These are phyloP conservation scores for Mycosphaerelloides madeirae DNA, from an alignment of 2,329 filamentous ascomycete species.

Conservation along the genomic window DNA sequence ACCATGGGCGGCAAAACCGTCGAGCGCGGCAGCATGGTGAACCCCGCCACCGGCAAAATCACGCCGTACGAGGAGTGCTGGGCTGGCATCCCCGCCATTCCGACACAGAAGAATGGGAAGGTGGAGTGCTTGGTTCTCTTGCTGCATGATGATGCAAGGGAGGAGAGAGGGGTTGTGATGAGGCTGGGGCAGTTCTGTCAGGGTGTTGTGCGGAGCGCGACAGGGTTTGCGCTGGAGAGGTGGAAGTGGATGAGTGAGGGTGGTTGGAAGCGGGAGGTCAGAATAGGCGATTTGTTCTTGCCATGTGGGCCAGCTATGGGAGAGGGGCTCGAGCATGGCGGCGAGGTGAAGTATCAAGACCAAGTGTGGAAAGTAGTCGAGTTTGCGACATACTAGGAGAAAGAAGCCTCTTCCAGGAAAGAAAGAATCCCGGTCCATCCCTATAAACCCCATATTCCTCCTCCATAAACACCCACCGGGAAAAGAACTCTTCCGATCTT, in stretches of 20 bases:
- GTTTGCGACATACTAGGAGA: conserved; percentile 13
- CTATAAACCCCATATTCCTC: too few relatives aligned
- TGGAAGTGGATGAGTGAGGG: conserved; percentile 44
- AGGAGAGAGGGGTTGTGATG: conserved; percentile 49
- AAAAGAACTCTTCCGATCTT: conserved; percentile 17
- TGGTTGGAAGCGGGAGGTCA: conserved; percentile 36
- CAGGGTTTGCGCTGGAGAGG: conserved; percentile 48
- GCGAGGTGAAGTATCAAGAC: conserved; percentile 29
- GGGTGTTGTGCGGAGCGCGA: conserved; percentile 49
- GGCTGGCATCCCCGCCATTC: conserved; percentile 36
- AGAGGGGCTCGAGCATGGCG: conserved; percentile 29
- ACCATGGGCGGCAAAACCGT: conserved; percentile 40
- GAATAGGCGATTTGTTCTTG: conserved; percentile 37
- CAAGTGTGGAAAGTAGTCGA: conserved; percentile 39
- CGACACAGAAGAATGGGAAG: conserved; percentile 37
- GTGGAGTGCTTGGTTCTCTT: conserved; percentile 37
- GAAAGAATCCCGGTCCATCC: too few relatives aligned
- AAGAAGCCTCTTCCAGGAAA: too few relatives aligned
- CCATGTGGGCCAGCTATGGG: conserved; percentile 38
- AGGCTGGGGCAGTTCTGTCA: conserved; percentile 54
- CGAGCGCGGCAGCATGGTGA: conserved; percentile 58
- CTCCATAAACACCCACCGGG: too few relatives aligned
- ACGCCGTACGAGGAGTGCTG: conserved; percentile 50
- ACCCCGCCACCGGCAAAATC: conserved; percentile 49
- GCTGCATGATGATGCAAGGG: conserved; percentile 31